phyloP scores from a whole-genome alignment of 2,329 filamentous ascomycete genomes.

The Calycina marina region DNA sequence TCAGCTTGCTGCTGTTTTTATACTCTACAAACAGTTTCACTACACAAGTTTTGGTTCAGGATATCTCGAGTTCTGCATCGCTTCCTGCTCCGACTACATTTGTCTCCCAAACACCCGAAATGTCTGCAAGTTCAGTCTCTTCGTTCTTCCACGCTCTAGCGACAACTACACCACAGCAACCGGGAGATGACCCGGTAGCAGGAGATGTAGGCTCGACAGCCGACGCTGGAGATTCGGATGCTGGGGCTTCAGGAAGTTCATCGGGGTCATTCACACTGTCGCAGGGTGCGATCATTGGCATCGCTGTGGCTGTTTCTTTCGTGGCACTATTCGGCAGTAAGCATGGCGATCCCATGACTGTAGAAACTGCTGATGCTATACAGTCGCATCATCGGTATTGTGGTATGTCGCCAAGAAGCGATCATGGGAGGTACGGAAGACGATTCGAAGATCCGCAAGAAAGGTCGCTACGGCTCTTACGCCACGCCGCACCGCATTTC shows the following conservation, averaged over 20 bases:
- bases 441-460: conserved; percentile 51
- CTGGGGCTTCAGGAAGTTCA: conserved; percentile 51
- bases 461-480: conserved; percentile 47
- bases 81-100: conserved; percentile 10
- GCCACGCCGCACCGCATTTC: conserved; percentile 46
- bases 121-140: conserved; percentile 21
- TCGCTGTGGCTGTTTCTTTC: conserved; percentile 55
- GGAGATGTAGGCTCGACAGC: conserved; percentile 23
- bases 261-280: conserved; percentile 48
- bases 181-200: conserved; percentile 15
- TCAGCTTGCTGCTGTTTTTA: conserved; percentile 1
- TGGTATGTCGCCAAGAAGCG: conserved; percentile 75
- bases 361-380: conserved; percentile 3
- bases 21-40: too few species aligned
- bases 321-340: conserved; percentile 57
- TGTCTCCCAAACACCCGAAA: conserved; percentile 18
- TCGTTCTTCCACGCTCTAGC: conserved; percentile 18
- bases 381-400: conserved; percentile 36
- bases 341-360: conserved; percentile 15
- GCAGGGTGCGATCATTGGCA: conserved; percentile 55
- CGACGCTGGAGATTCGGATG: conserved; percentile 33
- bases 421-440: conserved; percentile 67
- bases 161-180: conserved; percentile 17
- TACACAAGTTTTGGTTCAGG: not conserved
- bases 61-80: conserved; percentile 4